Evolutionary conservation across 1,284 basidiomycete genomes (phyloP).

Genomic region (Tilletia horrida): DNA sequence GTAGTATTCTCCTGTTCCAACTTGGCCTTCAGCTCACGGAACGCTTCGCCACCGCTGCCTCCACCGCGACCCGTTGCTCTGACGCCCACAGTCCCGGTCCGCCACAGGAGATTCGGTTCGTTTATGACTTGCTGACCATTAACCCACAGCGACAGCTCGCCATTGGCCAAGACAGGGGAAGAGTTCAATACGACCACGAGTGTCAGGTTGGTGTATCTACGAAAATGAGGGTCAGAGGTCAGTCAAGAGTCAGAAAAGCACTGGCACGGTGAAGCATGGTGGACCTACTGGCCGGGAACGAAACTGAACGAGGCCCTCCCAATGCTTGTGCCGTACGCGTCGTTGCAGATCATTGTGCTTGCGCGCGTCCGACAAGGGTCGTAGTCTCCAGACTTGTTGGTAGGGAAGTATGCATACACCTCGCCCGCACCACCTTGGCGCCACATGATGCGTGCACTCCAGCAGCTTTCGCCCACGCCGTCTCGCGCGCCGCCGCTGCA

Average conservation of each 20-base stretch:
- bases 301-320: conserved; percentile 17
- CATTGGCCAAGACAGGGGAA: conserved; percentile 11
- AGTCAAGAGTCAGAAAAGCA: background rate
- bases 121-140: conserved; percentile 8
- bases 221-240: background rate
- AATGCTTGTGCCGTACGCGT: conserved; percentile 17
- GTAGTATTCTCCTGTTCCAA: background rate
- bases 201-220: conserved; percentile 13
- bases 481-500: conserved; percentile 41
- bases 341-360: conserved; percentile 19
- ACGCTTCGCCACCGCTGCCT: conserved; percentile 10
- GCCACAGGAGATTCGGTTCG: conserved; percentile 15
- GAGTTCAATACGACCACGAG: conserved; percentile 15
- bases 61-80: conserved; percentile 16
- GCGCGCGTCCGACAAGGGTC: conserved; percentile 9
- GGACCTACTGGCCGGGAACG: background rate
- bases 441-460: conserved; percentile 57
- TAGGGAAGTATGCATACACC: conserved; percentile 21
- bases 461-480: conserved; percentile 53
- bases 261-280: background rate
- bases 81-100: conserved; percentile 1
- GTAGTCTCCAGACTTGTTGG: conserved; percentile 12
- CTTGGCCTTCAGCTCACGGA: background rate
- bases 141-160: conserved; percentile 13
- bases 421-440: conserved; percentile 27